Evolutionary conservation across 2,329 filamentous ascomycete species (phyloP), one percentile per base, ranked within the genome.

Genomic region (Rugonectria rugulosa): DNA sequence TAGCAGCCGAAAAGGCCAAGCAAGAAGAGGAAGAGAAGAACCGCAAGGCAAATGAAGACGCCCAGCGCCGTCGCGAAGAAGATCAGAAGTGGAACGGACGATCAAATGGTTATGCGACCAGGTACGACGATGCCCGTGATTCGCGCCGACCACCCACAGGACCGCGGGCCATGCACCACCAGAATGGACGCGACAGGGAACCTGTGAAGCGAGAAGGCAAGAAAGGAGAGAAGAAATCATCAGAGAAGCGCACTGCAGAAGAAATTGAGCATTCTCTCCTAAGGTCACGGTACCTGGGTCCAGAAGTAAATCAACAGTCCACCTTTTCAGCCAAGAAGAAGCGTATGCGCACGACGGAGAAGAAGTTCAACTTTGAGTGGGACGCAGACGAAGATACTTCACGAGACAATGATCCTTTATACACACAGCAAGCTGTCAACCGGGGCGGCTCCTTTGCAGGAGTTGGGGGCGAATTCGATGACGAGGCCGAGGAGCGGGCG

Each of bases 361-460:
- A 93, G 75, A 98, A 99, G 73, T 99, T 99, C 79, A 99, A 97
- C 68, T 99, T 99, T 68, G 95, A 96, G 67, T 99, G 95, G 95
- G 96, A 97, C 65, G 84, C 87, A 1, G 91, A 96, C 58, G 95
- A 99, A 70, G 95, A 99, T 73, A 99, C 95, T 1, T 73, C 70
- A 6, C 66, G 72, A 50, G 66, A 70, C 26, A 89, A 92, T 70
- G 93, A 97, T 66, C 90, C 91, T 1, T 81, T 95, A 32, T 96
- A 96, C 72, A 61, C 69, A 17, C 65, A 65, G 31, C 70, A 72
- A 51, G 64, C 53, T 21, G 55, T 64, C 48, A 68, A 72, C 64
- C 62, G 69, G 20, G 72, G 69, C 17, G 68, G 64, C 41, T 72
- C 74, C 6, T 75, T 82, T 19, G 80, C 81, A 12, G 81, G 81